Conservation (phyloP, 2,329 filamentous ascomycete genomes). For the Monosporascus sp. region DNA sequence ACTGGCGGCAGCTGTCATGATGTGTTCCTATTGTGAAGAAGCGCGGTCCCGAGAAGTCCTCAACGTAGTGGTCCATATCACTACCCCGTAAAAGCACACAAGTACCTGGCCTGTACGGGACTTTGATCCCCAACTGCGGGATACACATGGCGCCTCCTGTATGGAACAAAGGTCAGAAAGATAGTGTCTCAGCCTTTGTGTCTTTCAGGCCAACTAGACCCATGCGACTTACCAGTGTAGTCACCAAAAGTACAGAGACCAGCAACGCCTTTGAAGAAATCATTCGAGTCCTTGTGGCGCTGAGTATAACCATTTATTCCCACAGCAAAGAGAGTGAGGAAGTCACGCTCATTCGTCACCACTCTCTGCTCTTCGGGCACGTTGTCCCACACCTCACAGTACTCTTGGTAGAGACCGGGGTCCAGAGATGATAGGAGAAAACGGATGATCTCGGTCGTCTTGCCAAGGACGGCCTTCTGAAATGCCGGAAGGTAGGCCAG, state of each 20-base stretch:
- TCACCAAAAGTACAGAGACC: constrained; percentile 2
- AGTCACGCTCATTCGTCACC: constrained; percentile 1
- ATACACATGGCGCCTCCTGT: constrained; percentile 2
- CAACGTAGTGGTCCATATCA: constrained; percentile 6
- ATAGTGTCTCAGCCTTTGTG: too few relatives aligned
- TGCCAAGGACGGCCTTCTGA: too few relatives aligned
- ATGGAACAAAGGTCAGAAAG: neutral
- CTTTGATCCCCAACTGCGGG: constrained; percentile 4
- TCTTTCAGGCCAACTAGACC: neutral
- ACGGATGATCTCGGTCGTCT: too few relatives aligned
- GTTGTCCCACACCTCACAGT: neutral
- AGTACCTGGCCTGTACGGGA: constrained; percentile 5
- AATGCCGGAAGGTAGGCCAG: too few relatives aligned
- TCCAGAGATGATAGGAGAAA: too few relatives aligned
- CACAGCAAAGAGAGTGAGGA: constrained; percentile 3
- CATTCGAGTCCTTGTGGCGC: constrained; percentile 2
- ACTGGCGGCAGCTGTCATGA: constrained; percentile 3
- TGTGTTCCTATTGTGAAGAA: constrained; percentile 9
- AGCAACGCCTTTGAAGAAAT: constrained; percentile 1
- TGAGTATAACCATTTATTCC: constrained; percentile 2
- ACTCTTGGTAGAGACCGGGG: too few relatives aligned
- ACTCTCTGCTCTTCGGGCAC: neutral
- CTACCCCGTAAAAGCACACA: constrained; percentile 5
- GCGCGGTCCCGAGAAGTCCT: constrained; percentile 2
- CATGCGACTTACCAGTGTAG: neutral